Evolutionary conservation across 2,329 filamentous ascomycete species (phyloP), one percentile per base, ranked within the genome.

Genomic region (Emmonsiellopsis sp.): DNA sequence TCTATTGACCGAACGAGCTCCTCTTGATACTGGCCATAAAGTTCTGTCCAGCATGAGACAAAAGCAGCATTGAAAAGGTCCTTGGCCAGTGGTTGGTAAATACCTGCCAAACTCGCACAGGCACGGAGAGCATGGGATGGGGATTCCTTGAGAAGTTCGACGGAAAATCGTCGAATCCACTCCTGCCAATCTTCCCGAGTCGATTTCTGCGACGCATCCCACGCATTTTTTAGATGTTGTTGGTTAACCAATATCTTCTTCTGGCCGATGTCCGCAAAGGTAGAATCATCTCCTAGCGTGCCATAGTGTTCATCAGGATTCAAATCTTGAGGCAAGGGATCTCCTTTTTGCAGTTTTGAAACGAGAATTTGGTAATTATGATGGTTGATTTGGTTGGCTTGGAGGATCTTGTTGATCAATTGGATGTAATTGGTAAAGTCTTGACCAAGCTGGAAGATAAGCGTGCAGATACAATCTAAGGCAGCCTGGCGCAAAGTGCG

Each of bases 131-230:
- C 92, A 64, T 96, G 93, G 59, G 96, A 95, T 2, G 93, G 94
- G 1, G 91, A 97, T 67, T 98, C 94, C 57, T 91, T 88, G 44
- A 99, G 78, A 6, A 98, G 77, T 53, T 95, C 95, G 36, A 95
- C 92, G 65, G 92, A 97, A 72, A 98, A 95, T 32, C 92, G 82
- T 56, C 94, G 84, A 71, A 98, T 89, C 93, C 93, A 99, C 69
- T 99, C 93, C 63, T 95, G 88, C 93, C 93, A 99, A 71, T 99
- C 93, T 66, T 99, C 93, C 63, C 91, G 90, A 8, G 93, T 99
- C 0, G 92, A 96, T 66, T 96, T 96, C 56, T 94, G 90, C 55
- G 86, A 90, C 0, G 94, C 93, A 62, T 97, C 93, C 93, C 93
- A 99, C 0, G 94, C 93, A 58, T 87, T 86, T 71, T 97, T 96